phyloP scores from a whole-genome alignment of 495 filamentous ascomycete species.

The Penicillium robsamsonii region DNA sequence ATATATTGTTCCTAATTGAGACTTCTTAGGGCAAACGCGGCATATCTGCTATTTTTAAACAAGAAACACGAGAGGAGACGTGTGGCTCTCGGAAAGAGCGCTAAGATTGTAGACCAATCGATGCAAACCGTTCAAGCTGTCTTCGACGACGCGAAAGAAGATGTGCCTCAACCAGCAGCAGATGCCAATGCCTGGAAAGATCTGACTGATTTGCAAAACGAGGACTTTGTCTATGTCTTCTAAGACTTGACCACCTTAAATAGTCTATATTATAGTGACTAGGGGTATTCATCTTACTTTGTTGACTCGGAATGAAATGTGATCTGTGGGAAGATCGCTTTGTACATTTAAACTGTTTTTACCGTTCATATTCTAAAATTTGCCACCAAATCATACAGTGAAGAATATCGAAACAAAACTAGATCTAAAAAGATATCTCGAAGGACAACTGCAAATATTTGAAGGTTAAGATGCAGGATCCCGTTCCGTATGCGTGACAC shows the following conservation, averaged over 20 bases:
- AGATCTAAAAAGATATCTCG: no score
- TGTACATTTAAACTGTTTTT: no score
- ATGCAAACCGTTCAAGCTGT: constrained; percentile 43
- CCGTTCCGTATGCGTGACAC: no score
- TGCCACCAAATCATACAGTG: no score
- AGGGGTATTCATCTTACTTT: neutral
- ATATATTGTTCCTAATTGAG: neutral
- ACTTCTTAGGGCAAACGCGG: constrained; percentile 34
- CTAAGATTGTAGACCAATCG: constrained; percentile 37
- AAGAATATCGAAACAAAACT: no score
- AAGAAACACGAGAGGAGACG: constrained; percentile 49
- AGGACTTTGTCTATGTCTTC: constrained; percentile 61
- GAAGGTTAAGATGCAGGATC: no score
- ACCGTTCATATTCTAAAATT: no score
- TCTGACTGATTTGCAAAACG: constrained; percentile 53
- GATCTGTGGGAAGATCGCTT: no score
- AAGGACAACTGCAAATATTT: no score
- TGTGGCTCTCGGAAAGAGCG: constrained; percentile 50
- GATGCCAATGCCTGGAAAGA: constrained; percentile 55
- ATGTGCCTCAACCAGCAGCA: constrained; percentile 38
- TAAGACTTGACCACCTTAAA: constrained; percentile 20
- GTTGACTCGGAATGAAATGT: no score
- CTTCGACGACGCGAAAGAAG: constrained; percentile 36
- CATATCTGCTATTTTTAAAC: constrained; percentile 51
- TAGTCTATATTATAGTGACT: neutral